A percentile compares a stretch with the other conserved stretches of the same genome.
phyloP scores from a whole-genome alignment of 306 rosid species.

The Prunus dulcis region DNA sequence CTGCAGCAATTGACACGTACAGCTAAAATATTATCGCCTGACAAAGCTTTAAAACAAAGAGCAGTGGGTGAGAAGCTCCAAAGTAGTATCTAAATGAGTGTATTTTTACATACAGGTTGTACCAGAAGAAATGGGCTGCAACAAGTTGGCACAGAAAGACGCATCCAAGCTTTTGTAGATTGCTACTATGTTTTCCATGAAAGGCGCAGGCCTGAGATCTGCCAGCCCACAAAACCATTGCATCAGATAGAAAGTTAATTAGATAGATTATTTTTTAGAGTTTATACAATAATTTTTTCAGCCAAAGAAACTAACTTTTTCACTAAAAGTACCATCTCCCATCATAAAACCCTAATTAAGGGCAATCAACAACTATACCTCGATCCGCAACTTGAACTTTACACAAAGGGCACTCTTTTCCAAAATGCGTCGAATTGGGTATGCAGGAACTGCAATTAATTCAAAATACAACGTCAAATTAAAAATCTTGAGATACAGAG shows the following conservation, averaged over 20 bases:
- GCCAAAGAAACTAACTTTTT: neutral
- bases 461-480: neutral
- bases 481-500: neutral
- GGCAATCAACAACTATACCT: constrained; percentile 27
- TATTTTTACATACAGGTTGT: neutral
- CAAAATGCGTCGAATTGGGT: constrained; percentile 24
- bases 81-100: neutral
- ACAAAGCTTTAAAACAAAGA: neutral
- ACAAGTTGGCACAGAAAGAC: constrained; percentile 43
- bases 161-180: constrained; percentile 67
- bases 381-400: constrained; percentile 33
- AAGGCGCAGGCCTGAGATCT: constrained; percentile 61
- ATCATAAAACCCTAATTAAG: neutral
- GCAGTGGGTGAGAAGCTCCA: neutral
- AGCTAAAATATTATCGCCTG: neutral
- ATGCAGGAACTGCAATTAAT: constrained; percentile 51
- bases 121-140: constrained; percentile 56
- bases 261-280: neutral
- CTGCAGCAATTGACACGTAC: constrained; percentile 28
- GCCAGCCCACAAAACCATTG: constrained; percentile 13
- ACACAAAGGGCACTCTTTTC: constrained; percentile 62
- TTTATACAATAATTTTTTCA: neutral
- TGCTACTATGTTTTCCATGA: constrained; percentile 65
- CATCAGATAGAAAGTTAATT: neutral
- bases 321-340: neutral